Base-by-base conservation (phyloP, 495 filamentous ascomycete species). In the Neurospora terricola region DNA sequence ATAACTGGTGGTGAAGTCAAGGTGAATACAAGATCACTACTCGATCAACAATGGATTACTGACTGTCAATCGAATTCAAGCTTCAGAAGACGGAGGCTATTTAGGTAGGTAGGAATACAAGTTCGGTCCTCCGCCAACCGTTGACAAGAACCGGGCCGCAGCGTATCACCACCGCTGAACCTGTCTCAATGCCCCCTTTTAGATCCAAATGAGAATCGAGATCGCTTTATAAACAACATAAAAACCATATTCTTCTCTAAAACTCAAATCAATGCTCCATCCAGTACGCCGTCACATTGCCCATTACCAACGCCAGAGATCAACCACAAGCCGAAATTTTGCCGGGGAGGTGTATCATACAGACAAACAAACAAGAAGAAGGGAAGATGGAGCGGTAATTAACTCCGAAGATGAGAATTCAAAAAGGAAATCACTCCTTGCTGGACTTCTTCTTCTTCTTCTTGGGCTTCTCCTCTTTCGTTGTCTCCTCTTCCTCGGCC, bases 361-460 rank as follows among this genome's bases (percentile, higher is more conserved):
- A 81, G 72, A 77, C 71, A 76, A 70, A 66, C 72, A 75, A 48
- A 70, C 76, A 62, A 73, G 54, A 72, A 75, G 68, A 77, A 71
- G 54, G 54, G 54, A 66, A 66, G 54, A 10, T 6, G 54, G 54
- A 66, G 54, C 27, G 54, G 54, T 66, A 66, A 66, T 66, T 66
- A 66, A 66, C 54, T 66, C 54, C 54, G 27, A 66, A 66, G 27
- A 34, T 74, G 43, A 73, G 10, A 42, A 40, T 70, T 43, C 23
- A 75, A 23, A 66, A 71, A 42, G 34, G 72, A 40, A 62, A 48
- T 73, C 72, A 77, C 74, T 77, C 78, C 79, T 83, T 83, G 79
- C 78, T 79, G 77, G 81, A 80, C 78, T 84, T 84, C 80, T 85
- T 86, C 79, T 85, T 84, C 80, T 84, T 81, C 76, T 81, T 83